Evolutionary conservation across 192 early-diverging fungal genomes (phyloP), one percentile per base, ranked within the genome.

Genomic region (Spinellus fusiger): DNA sequence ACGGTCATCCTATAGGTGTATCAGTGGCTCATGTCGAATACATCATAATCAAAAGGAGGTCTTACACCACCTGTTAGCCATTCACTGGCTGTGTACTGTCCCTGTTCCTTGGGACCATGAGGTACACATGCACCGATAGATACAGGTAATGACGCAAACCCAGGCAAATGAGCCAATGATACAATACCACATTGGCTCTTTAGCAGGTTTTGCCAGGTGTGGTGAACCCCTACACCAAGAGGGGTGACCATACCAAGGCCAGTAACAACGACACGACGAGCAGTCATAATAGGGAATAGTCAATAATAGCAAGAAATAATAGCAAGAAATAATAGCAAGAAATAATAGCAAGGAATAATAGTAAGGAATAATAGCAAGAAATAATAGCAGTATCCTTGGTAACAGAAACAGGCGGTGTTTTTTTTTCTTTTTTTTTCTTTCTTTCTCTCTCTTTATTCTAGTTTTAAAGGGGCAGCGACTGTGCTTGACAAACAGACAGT

Each of bases 181-280:
- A 82, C 77, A 49, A 98, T 83, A 15, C 94, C 96, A 64, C 86
- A 91, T 23, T 81, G 60, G 1, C 82, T 84, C 7, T 82, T 80
- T 31, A 95, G 54, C 25, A 98, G 76, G 55, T 73, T 79, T 16
- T 69, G 64, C 94, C 94, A 98, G 0, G 81, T 77, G 22, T 75
- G 68, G 47, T 73, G 67, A 15, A 89, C 84, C 53, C 91, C 90
- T 1, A 84, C 82, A 47, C 88, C 93, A 15, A 98, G 78, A 1
- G 95, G 95, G 18, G 93, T 93, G 29, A 98, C 89, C 16, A 94
- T 75, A 5, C 95, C 95, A 5, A 98, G 79, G 4, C 95, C 95
- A 18, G 95, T 98, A 12, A 98, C 93, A 4, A 94, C 95, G 1
- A 98, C 95, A n/a, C 93, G 77, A 35, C 54, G 40, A 44, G 40